Percentiles rank a stretch among this genome's conserved stretches.
Evolutionary conservation across 257 asterid genomes (phyloP).

Genomic region (Solanum ossicruentum): DNA sequence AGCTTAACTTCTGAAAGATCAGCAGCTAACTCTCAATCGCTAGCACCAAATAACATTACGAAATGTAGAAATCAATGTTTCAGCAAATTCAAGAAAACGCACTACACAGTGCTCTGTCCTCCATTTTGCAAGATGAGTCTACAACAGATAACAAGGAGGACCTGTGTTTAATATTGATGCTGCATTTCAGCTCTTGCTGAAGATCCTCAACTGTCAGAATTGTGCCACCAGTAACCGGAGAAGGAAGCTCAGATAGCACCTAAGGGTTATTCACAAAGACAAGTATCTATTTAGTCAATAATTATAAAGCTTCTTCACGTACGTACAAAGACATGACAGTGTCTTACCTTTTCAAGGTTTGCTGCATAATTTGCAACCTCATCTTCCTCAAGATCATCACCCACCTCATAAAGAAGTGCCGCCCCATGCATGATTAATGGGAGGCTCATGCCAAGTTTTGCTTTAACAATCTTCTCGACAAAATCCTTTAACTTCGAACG

Average conservation of each 20-base stretch:
- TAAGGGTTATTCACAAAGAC: conserved; percentile 18
- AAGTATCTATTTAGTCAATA: neutral
- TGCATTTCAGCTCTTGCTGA: conserved; percentile 85
- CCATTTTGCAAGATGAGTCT: neutral
- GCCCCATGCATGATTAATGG: conserved; percentile 87
- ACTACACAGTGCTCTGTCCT: neutral
- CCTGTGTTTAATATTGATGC: conserved; percentile 81
- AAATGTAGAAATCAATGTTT: neutral
- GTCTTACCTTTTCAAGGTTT: conserved; percentile 80
- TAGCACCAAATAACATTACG: neutral
- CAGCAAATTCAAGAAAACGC: neutral
- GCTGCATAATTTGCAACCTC: conserved; percentile 83
- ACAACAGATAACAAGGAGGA: conserved; percentile 11
- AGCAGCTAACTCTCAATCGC: neutral
- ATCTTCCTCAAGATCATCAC: conserved; percentile 87
- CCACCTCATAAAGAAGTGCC: conserved; percentile 87
- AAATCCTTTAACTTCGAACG: conserved; percentile 79
- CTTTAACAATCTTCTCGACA: conserved; percentile 79
- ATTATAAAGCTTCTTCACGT: neutral
- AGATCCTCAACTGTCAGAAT: conserved; percentile 89
- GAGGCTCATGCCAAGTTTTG: conserved; percentile 83
- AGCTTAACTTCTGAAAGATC: neutral
- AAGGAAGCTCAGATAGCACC: conserved; percentile 80
- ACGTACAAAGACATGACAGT: neutral
- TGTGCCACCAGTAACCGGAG: conserved; percentile 79